phyloP scores from a whole-genome alignment of 257 asterid genomes.

The Solanum piurae region DNA sequence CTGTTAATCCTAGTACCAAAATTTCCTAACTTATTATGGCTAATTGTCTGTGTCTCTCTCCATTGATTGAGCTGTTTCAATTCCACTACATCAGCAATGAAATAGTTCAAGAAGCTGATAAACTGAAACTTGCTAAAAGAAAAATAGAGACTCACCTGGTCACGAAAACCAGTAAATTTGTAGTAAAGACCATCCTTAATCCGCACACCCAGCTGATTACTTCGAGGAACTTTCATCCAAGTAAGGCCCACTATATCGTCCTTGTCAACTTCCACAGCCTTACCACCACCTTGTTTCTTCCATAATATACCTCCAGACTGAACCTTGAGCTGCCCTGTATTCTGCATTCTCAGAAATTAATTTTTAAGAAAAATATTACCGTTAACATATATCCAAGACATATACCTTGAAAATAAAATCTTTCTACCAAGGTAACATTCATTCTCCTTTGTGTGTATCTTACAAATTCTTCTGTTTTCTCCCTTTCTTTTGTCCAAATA shows the following conservation, averaged over 20 bases:
- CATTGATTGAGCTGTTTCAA: not conserved
- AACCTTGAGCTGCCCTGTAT: slow-evolving; percentile 81
- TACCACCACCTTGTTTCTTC: slow-evolving; percentile 97
- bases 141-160: slow-evolving; percentile 42
- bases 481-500: not conserved
- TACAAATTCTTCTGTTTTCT: not conserved
- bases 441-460: not conserved
- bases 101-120: not conserved
- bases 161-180: slow-evolving; percentile 89
- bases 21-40: not conserved
- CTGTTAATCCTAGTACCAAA: not conserved
- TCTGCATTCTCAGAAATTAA: slow-evolving; percentile 29
- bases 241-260: slow-evolving; percentile 58
- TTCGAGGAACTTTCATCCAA: slow-evolving; percentile 94
- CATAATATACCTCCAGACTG: slow-evolving; percentile 75
- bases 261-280: slow-evolving; percentile 85
- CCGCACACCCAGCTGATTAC: slow-evolving; percentile 84
- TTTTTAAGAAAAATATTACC: too few species aligned
- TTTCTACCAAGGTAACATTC: not conserved
- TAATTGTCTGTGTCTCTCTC: not conserved
- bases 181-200: slow-evolving; percentile 80
- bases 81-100: not conserved
- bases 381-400: not conserved
- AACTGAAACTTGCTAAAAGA: not conserved
- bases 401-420: not conserved